These are phyloP conservation scores for Sophora flavescens DNA, from an alignment of 306 rosid species.

Conservation along the genomic window DNA sequence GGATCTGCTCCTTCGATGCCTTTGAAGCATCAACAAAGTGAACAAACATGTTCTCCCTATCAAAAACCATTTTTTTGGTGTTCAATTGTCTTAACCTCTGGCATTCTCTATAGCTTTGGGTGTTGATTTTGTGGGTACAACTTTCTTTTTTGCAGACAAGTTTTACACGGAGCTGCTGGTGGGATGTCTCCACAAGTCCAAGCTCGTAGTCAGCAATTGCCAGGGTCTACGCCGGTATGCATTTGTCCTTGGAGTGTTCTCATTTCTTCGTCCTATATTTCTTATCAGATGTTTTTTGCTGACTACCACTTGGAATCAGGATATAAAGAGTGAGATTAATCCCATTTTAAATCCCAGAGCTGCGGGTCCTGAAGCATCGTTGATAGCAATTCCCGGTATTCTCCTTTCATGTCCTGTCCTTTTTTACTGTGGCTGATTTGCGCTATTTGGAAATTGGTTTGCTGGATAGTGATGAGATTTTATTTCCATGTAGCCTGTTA, in stretches of 20 bases:
- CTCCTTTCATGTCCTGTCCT: neutral
- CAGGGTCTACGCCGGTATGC: constrained; percentile 87
- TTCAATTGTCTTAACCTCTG: constrained; percentile 29
- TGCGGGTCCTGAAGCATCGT: constrained; percentile 90
- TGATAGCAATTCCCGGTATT: constrained; percentile 91
- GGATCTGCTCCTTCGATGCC: constrained; percentile 2
- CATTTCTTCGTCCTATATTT: constrained; percentile 37
- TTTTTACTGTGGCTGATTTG: constrained; percentile 15
- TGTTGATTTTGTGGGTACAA: constrained; percentile 44
- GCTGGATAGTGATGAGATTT: constrained; percentile 1
- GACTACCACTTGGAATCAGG: constrained; percentile 64
- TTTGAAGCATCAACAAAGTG: constrained; percentile 27
- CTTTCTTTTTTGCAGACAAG: constrained; percentile 76
- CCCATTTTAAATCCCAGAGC: constrained; percentile 92
- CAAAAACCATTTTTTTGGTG: neutral
- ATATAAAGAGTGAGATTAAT: constrained; percentile 90
- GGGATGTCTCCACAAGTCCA: constrained; percentile 97
- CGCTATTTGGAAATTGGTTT: neutral
- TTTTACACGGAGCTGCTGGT: constrained; percentile 83
- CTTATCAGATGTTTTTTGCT: constrained; percentile 42
- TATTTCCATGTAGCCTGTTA: neutral
- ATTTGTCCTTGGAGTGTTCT: constrained; percentile 36
- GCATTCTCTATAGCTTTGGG: constrained; percentile 25
- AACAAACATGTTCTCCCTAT: neutral
- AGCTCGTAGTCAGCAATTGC: constrained; percentile 84